These are phyloP conservation scores for Tubosaeta sp. DNA, from an alignment of 768 basidiomycete genomes.

Conservation along the genomic window DNA sequence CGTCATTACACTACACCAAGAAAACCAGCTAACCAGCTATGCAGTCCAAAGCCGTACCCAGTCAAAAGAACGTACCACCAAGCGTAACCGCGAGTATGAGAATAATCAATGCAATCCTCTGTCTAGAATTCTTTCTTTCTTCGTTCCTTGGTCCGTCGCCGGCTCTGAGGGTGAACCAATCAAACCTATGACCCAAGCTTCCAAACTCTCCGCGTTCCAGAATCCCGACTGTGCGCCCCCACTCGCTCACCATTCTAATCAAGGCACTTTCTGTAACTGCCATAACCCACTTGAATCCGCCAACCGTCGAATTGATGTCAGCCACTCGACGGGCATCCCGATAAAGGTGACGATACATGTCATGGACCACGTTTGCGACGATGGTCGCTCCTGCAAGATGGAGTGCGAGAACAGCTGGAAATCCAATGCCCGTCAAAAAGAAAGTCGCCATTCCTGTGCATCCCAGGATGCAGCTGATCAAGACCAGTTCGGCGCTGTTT, in stretches of 20 bases:
- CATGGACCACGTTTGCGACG: conserved; percentile 43
- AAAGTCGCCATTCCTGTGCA: conserved; percentile 12
- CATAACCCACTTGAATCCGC: conserved; percentile 33
- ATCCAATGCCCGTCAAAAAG: conserved; percentile 8
- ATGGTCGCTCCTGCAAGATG: conserved; percentile 28
- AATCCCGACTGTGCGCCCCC: conserved; percentile 43
- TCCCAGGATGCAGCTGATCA: conserved; percentile 22
- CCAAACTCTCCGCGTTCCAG: conserved; percentile 40
- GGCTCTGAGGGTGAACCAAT: conserved; percentile 48
- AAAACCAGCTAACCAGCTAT: not conserved
- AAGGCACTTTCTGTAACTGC: conserved; percentile 48
- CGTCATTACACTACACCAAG: too few relatives aligned
- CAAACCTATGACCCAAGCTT: conserved; percentile 42
- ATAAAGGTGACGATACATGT: conserved; percentile 45
- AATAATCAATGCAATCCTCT: conserved; percentile 27
- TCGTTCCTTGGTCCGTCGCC: conserved; percentile 40
- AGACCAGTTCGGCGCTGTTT: conserved; percentile 45
- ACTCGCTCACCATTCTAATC: conserved; percentile 49
- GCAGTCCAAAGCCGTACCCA: too few relatives aligned
- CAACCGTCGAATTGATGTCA: conserved; percentile 33
- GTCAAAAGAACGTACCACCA: not conserved
- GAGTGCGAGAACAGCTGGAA: conserved; percentile 16
- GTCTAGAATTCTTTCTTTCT: conserved; percentile 39
- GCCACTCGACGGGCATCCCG: conserved; percentile 35
- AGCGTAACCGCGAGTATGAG: conserved; percentile 5